Evolutionary conservation across 2,329 filamentous ascomycete genomes (phyloP), one percentile per base, ranked within the genome.

Genomic region (Neobulgaria alba): DNA sequence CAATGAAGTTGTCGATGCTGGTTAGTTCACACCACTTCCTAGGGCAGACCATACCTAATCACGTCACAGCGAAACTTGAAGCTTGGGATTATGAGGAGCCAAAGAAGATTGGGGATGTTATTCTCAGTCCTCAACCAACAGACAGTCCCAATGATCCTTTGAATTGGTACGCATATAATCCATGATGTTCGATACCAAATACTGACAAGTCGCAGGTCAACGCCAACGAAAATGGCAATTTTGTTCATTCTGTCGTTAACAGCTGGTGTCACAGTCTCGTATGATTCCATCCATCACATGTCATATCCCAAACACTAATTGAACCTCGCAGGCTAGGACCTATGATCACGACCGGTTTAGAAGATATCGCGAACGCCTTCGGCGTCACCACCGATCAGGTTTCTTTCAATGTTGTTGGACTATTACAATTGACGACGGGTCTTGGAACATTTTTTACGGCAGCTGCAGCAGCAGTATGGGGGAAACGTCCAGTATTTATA

Each of bases 101-200:
- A 36, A 66, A 66, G 53, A 61, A 61, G 34, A 56, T 60, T 39
- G 57, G 58, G 34, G 67, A 75, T 46, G 63, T 75, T 33, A 63
- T 72, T 16, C 64, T 76, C 17, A 65, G 68, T 10, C 72, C 72
- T 8, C 65, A 68, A 40, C 72, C 73, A 10, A 69, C 67, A n/a
- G 58, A 66, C 44, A 68, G 65, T 4, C 67, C 68, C 29, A 67
- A 73, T 47, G 70, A 73, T 50, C 70, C 70, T 14, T 58, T 72
- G 39, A 69, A 70, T 45, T 73, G 69, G 70, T 23, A 12, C 10
- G 12, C 10, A n/a, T 4, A 17, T 1, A 19, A 3, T 10, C 4
- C 19, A 15, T 36, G n/a, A n/a, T n/a, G n/a, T n/a, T n/a, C n/a
- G n/a, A n/a, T n/a, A n/a, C n/a, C 12, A 26, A 12, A 23, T 33